Evolutionary conservation across 2,329 filamentous ascomycete genomes (phyloP).

Genomic region (Penicillium sp.): DNA sequence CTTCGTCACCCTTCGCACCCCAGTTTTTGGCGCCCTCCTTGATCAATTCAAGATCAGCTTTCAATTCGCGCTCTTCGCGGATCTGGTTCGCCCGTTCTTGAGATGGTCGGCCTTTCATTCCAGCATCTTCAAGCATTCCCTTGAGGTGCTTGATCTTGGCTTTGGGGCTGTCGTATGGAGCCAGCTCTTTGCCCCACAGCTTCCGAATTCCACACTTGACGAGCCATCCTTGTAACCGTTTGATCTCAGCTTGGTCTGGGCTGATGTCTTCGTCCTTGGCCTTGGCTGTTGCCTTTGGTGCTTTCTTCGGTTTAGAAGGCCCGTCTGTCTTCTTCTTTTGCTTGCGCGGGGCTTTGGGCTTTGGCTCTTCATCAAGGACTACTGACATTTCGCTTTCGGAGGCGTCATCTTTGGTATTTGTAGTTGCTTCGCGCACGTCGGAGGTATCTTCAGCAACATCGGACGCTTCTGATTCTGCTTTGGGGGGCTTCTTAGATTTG

Average conservation of each 20-base stretch:
- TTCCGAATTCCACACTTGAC: slow-evolving; percentile 90
- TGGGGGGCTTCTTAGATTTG: slow-evolving; percentile 1
- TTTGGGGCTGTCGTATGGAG: slow-evolving; percentile 69
- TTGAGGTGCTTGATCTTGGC: slow-evolving; percentile 83
- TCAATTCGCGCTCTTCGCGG: slow-evolving; percentile 81
- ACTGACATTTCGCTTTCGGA: slow-evolving; percentile 70
- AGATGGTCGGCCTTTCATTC: slow-evolving; percentile 88
- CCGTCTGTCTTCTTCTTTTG: slow-evolving; percentile 32
- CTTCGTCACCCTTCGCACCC: slow-evolving; percentile 59
- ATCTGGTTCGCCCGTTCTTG: slow-evolving; percentile 82
- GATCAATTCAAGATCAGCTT: slow-evolving; percentile 80
- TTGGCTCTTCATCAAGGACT: slow-evolving; percentile 73
- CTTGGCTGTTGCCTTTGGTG: slow-evolving; percentile 46
- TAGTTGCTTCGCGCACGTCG: slow-evolving; percentile 15
- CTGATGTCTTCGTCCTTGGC: slow-evolving; percentile 52
- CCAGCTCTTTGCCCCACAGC: slow-evolving; percentile 84
- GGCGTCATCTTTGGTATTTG: slow-evolving; percentile 43
- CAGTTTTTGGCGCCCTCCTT: slow-evolving; percentile 78
- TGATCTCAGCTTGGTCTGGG: slow-evolving; percentile 77
- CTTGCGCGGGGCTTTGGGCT: slow-evolving; percentile 61
- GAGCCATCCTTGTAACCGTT: slow-evolving; percentile 82
- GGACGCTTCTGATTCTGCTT: slow-evolving; percentile 14
- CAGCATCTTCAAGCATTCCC: slow-evolving; percentile 73
- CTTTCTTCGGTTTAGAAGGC: slow-evolving; percentile 35
- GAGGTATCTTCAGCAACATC: slow-evolving; percentile 16